Base-by-base conservation (phyloP, 371 early-diverging fungal species). In the Mucor indicus region DNA sequence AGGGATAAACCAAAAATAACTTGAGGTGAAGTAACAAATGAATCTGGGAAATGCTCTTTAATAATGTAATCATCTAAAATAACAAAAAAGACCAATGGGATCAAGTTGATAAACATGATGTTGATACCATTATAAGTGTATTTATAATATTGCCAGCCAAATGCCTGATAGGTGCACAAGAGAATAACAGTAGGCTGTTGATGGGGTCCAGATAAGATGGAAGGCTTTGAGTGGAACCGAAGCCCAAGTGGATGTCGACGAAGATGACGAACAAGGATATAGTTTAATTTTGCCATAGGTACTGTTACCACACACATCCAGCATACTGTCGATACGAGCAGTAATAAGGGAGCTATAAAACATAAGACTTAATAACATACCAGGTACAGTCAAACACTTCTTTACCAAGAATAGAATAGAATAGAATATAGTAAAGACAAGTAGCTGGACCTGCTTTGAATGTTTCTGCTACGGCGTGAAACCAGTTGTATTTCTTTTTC, bases 81-180 rank as follows among this genome's bases (percentile, higher is more conserved):
- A 4, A 83, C 82, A 61, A 90, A 89, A 29, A 87, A 63, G 0
- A 87, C 91, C 12, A 96, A 67, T 1, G 87, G 81, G 24, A 95
- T 65, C 63, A 96, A 64, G 69, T 98, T 95, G 77, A 96, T 89
- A 55, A 98, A 89, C 50, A 96, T 83, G 46, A 98, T 93, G 71
- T 96, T 98, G 75, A 94, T 87, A 16, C 97, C 98, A 51, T 95
- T 93, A 35, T 90, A 81, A 19, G 97, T 96, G 67, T 93, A 96
- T 70, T 91, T 91, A 81, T 89, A 90, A 69, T 92, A 92, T 60
- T 85, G 84, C 54, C 84, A 69, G 12, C 92, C 93, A 37, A 87
- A 72, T 0, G 90, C 91, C 22, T 86, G 79, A 57, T 84, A 85
- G 0, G 89, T 87, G 62, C 90, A 92, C 29, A 92, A 67, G 19